A percentile compares a stretch with the other conserved stretches of the same genome.
Conservation (phyloP, 1,284 basidiomycete species). For the Ustilago cynodontis region DNA sequence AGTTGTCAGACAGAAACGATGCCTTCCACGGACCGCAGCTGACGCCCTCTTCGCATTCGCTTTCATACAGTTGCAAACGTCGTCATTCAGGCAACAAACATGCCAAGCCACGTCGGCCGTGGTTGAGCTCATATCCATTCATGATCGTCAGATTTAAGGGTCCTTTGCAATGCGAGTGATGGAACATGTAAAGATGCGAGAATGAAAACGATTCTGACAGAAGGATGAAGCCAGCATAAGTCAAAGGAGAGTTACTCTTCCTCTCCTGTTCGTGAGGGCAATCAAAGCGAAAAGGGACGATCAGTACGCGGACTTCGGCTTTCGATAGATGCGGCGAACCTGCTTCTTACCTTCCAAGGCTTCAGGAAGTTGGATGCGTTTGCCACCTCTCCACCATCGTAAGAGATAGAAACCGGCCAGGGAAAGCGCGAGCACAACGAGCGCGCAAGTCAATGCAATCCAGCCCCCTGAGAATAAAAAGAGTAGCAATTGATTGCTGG, state of each 20-base stretch:
- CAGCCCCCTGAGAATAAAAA: constrained; percentile 36
- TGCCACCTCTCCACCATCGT: constrained; percentile 47
- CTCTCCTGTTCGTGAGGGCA: constrained; percentile 4
- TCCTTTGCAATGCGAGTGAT: constrained; percentile 12
- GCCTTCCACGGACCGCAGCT: not conserved
- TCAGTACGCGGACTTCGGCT: not conserved
- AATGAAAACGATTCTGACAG: not conserved
- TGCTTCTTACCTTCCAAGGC: constrained; percentile 33
- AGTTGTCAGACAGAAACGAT: constrained; percentile 9
- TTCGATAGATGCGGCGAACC: not conserved
- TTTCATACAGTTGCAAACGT: constrained; percentile 38
- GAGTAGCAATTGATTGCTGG: not conserved
- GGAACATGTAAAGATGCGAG: constrained; percentile 1
- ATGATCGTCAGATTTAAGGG: not conserved
- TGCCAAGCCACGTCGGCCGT: constrained; percentile 58
- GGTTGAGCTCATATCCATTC: constrained; percentile 29
- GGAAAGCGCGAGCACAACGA: not conserved
- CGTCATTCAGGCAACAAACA: constrained; percentile 54
- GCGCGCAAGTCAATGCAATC: constrained; percentile 22
- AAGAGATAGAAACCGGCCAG: constrained; percentile 8
- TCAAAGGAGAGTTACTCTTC: not conserved
- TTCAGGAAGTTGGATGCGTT: constrained; percentile 39
- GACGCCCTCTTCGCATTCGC: not conserved
- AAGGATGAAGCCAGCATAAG: not conserved
- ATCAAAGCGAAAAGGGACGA: not conserved